Evolutionary conservation across 306 rosid genomes (phyloP).

Genomic region (Senna tora): DNA sequence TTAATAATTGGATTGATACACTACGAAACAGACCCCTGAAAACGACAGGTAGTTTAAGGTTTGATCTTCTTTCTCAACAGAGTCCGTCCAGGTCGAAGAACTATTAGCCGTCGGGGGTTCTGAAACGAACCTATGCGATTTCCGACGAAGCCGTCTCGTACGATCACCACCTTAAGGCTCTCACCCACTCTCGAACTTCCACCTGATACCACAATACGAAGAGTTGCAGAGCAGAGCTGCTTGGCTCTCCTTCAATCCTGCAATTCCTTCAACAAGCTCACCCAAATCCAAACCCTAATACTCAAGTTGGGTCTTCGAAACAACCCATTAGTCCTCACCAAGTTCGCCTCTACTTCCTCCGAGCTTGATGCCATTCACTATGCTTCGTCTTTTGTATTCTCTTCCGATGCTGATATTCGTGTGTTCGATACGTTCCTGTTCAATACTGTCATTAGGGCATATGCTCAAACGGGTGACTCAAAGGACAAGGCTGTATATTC

Average conservation of each 20-base stretch:
- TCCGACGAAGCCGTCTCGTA: slow-evolving; percentile 36
- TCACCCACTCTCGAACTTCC: slow-evolving; percentile 35
- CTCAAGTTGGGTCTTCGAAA: slow-evolving; percentile 68
- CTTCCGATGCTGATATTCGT: slow-evolving; percentile 40
- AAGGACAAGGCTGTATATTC: slow-evolving; percentile 49
- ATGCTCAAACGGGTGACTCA: slow-evolving; percentile 56
- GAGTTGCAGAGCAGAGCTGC: slow-evolving; percentile 75
- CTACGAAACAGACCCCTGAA: neutral
- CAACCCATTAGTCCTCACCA: slow-evolving; percentile 83
- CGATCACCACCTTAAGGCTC: slow-evolving; percentile 20
- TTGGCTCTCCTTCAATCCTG: slow-evolving; percentile 61
- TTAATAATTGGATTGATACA: neutral
- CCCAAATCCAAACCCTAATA: slow-evolving; percentile 65
- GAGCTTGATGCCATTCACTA: slow-evolving; percentile 52
- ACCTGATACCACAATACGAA: slow-evolving; percentile 35
- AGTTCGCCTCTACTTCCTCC: slow-evolving; percentile 74
- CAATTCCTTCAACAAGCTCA: slow-evolving; percentile 44
- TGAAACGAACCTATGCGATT: slow-evolving; percentile 43
- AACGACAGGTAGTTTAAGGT: neutral
- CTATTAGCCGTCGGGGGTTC: neutral
- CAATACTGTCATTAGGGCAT: slow-evolving; percentile 78
- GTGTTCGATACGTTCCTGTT: slow-evolving; percentile 72
- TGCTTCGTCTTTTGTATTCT: slow-evolving; percentile 68
- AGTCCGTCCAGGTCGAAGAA: neutral
- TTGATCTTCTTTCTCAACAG: neutral